These are phyloP conservation scores for Hypericum androsaemum DNA, from an alignment of 345 rosid species.

Conservation along the genomic window DNA sequence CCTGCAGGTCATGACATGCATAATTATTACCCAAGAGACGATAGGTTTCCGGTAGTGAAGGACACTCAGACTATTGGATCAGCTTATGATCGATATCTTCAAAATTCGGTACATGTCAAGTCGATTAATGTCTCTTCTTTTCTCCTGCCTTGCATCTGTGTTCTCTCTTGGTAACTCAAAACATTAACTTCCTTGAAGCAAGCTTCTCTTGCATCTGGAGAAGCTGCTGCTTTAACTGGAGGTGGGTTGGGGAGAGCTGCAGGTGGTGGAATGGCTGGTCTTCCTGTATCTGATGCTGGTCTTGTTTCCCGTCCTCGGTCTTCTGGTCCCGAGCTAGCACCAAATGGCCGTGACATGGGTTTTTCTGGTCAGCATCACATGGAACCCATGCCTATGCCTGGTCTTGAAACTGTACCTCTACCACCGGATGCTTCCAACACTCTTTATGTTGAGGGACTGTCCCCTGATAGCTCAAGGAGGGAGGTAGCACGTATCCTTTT, in stretches of 20 bases:
- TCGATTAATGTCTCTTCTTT: not conserved
- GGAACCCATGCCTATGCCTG: slow-evolving; percentile 34
- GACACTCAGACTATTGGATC: slow-evolving; percentile 69
- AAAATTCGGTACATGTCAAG: slow-evolving; percentile 33
- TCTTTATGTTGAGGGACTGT: slow-evolving; percentile 75
- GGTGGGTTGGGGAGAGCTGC: slow-evolving; percentile 33
- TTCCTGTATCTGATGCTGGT: slow-evolving; percentile 36
- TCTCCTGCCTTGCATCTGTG: not conserved
- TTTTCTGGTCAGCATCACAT: slow-evolving; percentile 21
- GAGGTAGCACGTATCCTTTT: slow-evolving; percentile 88
- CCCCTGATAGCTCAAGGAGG: slow-evolving; percentile 59
- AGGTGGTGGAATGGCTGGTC: slow-evolving; percentile 28
- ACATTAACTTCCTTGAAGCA: slow-evolving; percentile 41
- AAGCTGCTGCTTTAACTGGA: slow-evolving; percentile 35
- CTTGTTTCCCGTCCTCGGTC: slow-evolving; percentile 33
- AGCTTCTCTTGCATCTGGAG: slow-evolving; percentile 49
- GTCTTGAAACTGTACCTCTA: slow-evolving; percentile 36
- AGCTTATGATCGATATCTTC: slow-evolving; percentile 73
- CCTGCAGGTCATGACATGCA: slow-evolving; percentile 41
- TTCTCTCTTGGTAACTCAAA: slow-evolving; percentile 16
- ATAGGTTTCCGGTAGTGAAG: slow-evolving; percentile 36
- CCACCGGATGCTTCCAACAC: slow-evolving; percentile 78
- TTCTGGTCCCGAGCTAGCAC: slow-evolving; percentile 32
- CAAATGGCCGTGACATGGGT: slow-evolving; percentile 39
- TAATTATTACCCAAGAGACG: slow-evolving; percentile 45